These are phyloP conservation scores for Globisporangium uncinulatum DNA, from an alignment of 352 stramenopile genomes.

Conservation along the genomic window DNA sequence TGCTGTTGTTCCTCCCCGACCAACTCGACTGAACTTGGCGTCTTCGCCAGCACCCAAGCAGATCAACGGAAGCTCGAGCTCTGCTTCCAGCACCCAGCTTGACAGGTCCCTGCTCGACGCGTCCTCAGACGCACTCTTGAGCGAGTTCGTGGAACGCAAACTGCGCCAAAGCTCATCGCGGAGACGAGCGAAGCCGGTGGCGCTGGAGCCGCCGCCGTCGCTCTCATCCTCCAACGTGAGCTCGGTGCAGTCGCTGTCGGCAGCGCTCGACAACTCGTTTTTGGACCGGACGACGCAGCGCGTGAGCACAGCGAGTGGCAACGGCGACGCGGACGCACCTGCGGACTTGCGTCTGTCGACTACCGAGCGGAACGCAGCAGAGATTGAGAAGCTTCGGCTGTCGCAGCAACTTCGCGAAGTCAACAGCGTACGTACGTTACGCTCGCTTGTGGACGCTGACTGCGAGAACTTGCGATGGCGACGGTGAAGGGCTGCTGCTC, in stretches of 20 bases:
- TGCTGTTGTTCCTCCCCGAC: neutral
- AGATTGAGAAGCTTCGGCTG: constrained; percentile 59
- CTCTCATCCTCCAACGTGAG: constrained; percentile 25
- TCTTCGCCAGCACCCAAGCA: neutral
- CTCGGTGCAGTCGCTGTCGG: constrained; percentile 16
- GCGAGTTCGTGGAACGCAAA: constrained; percentile 65
- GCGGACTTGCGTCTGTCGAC: constrained; percentile 22
- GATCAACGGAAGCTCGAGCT: constrained; percentile 6
- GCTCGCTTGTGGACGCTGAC: neutral
- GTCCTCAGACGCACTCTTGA: constrained; percentile 46
- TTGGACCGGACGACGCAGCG: constrained; percentile 8
- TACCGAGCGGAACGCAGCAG: constrained; percentile 40
- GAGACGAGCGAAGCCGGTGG: constrained; percentile 5
- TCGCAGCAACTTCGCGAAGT: constrained; percentile 65
- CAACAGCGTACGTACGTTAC: constrained; percentile 31
- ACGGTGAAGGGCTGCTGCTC: neutral
- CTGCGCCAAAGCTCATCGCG: constrained; percentile 23
- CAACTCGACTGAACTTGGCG: neutral
- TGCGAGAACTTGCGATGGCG: no score
- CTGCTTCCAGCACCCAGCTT: constrained; percentile 24
- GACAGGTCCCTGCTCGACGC: constrained; percentile 41
- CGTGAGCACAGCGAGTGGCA: neutral
- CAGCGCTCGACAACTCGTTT: constrained; percentile 30
- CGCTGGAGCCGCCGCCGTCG: constrained; percentile 39
- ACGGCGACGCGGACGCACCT: neutral